Evolutionary conservation across 495 filamentous ascomycete species (phyloP).

Genomic region (Aspergillus asperescens): DNA sequence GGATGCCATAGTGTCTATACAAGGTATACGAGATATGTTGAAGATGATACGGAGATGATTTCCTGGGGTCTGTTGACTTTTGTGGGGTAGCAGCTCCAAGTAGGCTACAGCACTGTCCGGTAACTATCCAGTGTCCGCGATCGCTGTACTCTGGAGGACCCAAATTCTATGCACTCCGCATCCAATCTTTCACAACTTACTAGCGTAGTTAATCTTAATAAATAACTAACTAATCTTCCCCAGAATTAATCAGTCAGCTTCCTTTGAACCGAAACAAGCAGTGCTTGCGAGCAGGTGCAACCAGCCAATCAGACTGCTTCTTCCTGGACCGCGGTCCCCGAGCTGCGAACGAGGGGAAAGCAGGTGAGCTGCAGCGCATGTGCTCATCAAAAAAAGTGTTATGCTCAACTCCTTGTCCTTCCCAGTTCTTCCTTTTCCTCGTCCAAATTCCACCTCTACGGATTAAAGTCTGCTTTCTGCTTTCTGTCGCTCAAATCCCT

Average conservation of each 20-base stretch:
- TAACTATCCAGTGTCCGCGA: no score
- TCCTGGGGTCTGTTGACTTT: background rate
- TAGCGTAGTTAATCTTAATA: no score
- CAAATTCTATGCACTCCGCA: no score
- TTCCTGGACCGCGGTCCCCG: background rate
- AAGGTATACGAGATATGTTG: background rate
- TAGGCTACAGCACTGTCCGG: no score
- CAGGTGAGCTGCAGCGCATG: background rate
- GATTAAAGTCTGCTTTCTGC: constrained; percentile 2
- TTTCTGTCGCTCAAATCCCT: background rate
- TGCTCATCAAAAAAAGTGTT: background rate
- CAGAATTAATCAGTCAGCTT: no score
- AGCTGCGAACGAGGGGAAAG: background rate
- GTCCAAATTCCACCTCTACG: background rate
- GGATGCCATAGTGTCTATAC: background rate
- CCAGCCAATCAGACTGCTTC: constrained; percentile 1
- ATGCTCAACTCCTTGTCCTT: background rate
- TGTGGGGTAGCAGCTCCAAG: background rate
- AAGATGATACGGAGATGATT: background rate
- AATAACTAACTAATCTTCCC: no score
- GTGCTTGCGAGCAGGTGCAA: constrained; percentile 10
- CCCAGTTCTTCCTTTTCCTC: no score
- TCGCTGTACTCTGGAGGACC: no score
- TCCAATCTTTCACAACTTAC: no score
- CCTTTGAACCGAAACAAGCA: background rate